A percentile compares a stretch with the other conserved stretches of the same genome.
These are phyloP conservation scores for Xylaria digitata DNA, from an alignment of 2,329 filamentous ascomycete genomes.

Conservation along the genomic window DNA sequence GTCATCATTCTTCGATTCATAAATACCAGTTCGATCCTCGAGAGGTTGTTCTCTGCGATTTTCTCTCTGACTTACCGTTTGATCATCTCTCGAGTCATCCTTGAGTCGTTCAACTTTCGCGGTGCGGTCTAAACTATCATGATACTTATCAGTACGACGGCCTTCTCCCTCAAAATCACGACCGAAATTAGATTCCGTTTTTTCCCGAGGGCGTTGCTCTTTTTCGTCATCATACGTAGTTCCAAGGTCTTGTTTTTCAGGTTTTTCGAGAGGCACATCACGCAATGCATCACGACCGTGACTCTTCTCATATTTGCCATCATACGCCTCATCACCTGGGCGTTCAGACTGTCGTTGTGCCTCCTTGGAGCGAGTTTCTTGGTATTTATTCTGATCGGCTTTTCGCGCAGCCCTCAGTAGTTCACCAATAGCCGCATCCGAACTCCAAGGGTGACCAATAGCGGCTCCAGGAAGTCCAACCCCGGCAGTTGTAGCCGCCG, in stretches of 20 bases:
- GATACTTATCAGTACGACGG: slow-evolving; percentile 43
- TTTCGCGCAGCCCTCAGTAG: slow-evolving; percentile 55
- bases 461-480: slow-evolving; percentile 62
- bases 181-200: slow-evolving; percentile 36
- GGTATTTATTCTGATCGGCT: slow-evolving; percentile 47
- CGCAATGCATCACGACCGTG: slow-evolving; percentile 48
- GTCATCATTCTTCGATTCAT: slow-evolving; percentile 39
- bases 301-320: slow-evolving; percentile 43
- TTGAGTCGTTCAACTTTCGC: slow-evolving; percentile 42
- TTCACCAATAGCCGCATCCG: slow-evolving; percentile 63
- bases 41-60: slow-evolving; percentile 41
- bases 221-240: slow-evolving; percentile 38
- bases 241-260: slow-evolving; percentile 42
- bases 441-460: slow-evolving; percentile 59
- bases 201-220: slow-evolving; percentile 41
- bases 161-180: slow-evolving; percentile 41
- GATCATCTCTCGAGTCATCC: slow-evolving; percentile 36
- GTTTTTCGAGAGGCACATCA: slow-evolving; percentile 43
- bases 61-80: slow-evolving; percentile 48
- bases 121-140: slow-evolving; percentile 49
- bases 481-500: slow-evolving; percentile 59
- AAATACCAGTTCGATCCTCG: slow-evolving; percentile 38
- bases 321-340: slow-evolving; percentile 35
- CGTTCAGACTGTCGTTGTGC: slow-evolving; percentile 49
- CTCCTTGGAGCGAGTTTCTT: slow-evolving; percentile 50